phyloP scores from a whole-genome alignment of 2,329 filamentous ascomycete genomes.

The Colletotrichum filicis region DNA sequence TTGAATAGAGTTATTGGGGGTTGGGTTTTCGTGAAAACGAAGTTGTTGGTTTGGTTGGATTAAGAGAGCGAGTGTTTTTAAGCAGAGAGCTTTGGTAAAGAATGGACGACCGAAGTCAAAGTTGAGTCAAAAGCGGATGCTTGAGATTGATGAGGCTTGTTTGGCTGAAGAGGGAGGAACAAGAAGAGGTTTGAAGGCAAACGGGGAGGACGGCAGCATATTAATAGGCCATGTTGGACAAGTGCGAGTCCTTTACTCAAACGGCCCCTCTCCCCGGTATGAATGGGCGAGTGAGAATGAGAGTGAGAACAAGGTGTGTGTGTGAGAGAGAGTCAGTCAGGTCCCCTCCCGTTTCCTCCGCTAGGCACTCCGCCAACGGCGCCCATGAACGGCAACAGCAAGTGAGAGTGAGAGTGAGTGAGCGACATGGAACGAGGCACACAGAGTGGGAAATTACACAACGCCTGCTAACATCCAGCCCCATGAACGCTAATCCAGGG shows the following conservation, averaged over 20 bases:
- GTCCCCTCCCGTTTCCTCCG: slow-evolving; percentile 22
- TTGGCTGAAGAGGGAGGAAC: slow-evolving; percentile 52
- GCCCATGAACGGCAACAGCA: background rate
- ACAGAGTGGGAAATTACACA: slow-evolving; percentile 35
- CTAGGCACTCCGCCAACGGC: slow-evolving; percentile 5
- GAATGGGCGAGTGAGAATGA: background rate
- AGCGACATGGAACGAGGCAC: slow-evolving; percentile 25
- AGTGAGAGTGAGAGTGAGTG: background rate
- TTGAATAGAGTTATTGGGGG: slow-evolving; percentile 53
- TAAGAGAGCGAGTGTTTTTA: slow-evolving; percentile 43
- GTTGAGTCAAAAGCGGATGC: slow-evolving; percentile 52
- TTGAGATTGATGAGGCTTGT: slow-evolving; percentile 52
- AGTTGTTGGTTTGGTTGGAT: slow-evolving; percentile 40
- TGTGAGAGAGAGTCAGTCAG: slow-evolving; percentile 37
- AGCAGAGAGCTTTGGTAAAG: slow-evolving; percentile 54
- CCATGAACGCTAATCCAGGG: slow-evolving; percentile 37
- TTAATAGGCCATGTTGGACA: slow-evolving; percentile 54
- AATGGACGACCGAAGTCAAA: slow-evolving; percentile 70
- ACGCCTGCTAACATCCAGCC: slow-evolving; percentile 21
- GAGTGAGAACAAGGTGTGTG: too few relatives aligned
- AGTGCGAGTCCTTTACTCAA: slow-evolving; percentile 18
- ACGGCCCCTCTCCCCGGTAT: slow-evolving; percentile 30
- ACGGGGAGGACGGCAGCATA: slow-evolving; percentile 51
- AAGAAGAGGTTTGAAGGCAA: slow-evolving; percentile 39
- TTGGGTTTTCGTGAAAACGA: slow-evolving; percentile 43